phyloP scores from a whole-genome alignment of 2,329 filamentous ascomycete species.

The Endothia cerciana region DNA sequence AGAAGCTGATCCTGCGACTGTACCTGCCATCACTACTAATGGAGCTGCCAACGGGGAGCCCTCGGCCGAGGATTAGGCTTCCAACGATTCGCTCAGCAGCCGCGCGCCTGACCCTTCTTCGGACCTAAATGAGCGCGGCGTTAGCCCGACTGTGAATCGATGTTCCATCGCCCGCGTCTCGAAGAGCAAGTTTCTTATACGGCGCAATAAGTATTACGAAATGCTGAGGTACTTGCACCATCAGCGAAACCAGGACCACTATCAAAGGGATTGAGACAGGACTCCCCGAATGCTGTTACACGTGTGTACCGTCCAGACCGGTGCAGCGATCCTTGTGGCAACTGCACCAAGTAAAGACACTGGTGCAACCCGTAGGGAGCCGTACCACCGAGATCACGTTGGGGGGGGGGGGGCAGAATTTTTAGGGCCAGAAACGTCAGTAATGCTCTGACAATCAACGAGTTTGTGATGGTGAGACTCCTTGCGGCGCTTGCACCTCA shows the following conservation, averaged over 20 bases:
- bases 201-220: not conserved
- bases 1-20: constrained; percentile 14
- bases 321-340: not conserved
- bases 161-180: not conserved
- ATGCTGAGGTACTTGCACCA: not conserved
- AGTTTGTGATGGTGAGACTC: not conserved
- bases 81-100: not conserved
- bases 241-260: not conserved
- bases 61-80: constrained; percentile 11
- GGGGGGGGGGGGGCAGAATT: no score
- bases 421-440: not conserved
- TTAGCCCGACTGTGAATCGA: not conserved
- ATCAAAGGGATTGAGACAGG: not conserved
- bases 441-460: not conserved
- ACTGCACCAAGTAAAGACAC: not conserved
- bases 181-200: not conserved
- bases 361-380: not conserved
- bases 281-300: not conserved
- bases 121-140: not conserved
- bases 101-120: not conserved
- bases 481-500: not conserved
- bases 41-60: constrained; percentile 15
- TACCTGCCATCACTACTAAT: constrained; percentile 9
- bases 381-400: not conserved
- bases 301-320: no score